phyloP scores from a whole-genome alignment of 768 basidiomycete genomes.

The Hemileccinum impolitum region DNA sequence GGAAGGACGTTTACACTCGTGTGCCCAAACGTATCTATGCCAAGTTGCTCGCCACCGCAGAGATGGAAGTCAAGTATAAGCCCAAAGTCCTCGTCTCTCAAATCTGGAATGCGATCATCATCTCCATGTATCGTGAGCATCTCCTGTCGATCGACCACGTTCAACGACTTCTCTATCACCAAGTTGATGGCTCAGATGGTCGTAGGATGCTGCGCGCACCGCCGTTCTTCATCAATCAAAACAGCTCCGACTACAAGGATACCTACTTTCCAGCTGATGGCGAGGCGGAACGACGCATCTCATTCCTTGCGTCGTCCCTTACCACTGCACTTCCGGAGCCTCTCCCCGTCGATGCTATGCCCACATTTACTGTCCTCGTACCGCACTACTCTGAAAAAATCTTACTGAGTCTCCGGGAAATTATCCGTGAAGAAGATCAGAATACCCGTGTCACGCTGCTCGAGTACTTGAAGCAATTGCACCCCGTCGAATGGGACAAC shows the following conservation, averaged over 20 bases:
- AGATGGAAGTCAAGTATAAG: slow-evolving; percentile 99
- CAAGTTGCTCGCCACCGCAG: slow-evolving; percentile 89
- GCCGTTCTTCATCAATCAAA: slow-evolving; percentile 96
- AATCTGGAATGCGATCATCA: slow-evolving; percentile 99
- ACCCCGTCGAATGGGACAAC: slow-evolving; percentile 99
- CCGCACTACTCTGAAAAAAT: slow-evolving; percentile 99
- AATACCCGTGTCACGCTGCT: slow-evolving; percentile 95
- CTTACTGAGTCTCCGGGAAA: slow-evolving; percentile 91
- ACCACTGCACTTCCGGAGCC: slow-evolving; percentile 95
- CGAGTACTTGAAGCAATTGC: slow-evolving; percentile 97
- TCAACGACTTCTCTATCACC: slow-evolving; percentile 95
- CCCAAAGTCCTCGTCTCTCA: slow-evolving; percentile 99
- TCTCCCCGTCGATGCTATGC: slow-evolving; percentile 96
- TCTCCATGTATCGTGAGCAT: slow-evolving; percentile 99
- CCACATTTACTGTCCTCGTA: slow-evolving; percentile 98
- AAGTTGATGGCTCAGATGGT: slow-evolving; percentile 87
- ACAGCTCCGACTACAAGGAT: slow-evolving; percentile 60
- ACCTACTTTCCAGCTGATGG: slow-evolving; percentile 93
- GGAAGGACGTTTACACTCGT: slow-evolving; percentile 95
- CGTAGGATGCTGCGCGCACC: slow-evolving; percentile 92
- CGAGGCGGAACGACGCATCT: slow-evolving; percentile 96
- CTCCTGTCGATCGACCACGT: slow-evolving; percentile 97
- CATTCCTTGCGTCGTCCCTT: slow-evolving; percentile 97
- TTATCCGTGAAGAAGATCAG: slow-evolving; percentile 96
- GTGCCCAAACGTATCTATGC: slow-evolving; percentile 98